These are phyloP conservation scores for Clitopilus passeckerianus DNA, from an alignment of 768 basidiomycete genomes.

Conservation along the genomic window DNA sequence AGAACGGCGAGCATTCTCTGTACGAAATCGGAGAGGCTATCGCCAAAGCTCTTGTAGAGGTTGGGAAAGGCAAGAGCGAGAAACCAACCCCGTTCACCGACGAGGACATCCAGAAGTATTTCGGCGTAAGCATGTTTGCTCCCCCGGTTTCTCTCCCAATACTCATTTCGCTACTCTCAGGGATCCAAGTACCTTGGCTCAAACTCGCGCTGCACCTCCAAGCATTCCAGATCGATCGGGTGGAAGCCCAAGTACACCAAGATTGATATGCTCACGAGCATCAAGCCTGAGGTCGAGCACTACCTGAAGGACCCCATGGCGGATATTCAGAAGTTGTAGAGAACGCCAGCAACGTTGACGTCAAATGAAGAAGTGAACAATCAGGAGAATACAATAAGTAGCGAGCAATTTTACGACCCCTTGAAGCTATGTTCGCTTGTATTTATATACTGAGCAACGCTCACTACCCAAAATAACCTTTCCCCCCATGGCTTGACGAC, in stretches of 20 bases:
- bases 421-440: not conserved
- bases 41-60: conserved; percentile 28
- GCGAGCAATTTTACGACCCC: not conserved
- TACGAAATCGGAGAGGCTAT: conserved; percentile 37
- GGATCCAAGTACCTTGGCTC: conserved; percentile 27
- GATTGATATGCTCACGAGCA: not conserved
- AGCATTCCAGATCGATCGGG: conserved; percentile 33
- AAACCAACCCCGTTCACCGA: conserved; percentile 42
- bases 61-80: conserved; percentile 27
- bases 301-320: not conserved
- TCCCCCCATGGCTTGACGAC: not conserved
- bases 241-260: conserved; percentile 30
- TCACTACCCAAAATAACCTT: not conserved
- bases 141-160: not conserved
- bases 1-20: conserved; percentile 41
- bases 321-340: not conserved
- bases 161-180: conserved; percentile 8
- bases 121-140: conserved; percentile 18
- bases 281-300: not conserved
- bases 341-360: not conserved
- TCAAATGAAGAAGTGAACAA: no score
- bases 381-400: no score
- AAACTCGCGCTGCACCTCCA: conserved; percentile 34
- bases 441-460: not conserved
- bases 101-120: conserved; percentile 40